phyloP scores from a whole-genome alignment of 2,329 filamentous ascomycete species.

The Diaporthe velutina region DNA sequence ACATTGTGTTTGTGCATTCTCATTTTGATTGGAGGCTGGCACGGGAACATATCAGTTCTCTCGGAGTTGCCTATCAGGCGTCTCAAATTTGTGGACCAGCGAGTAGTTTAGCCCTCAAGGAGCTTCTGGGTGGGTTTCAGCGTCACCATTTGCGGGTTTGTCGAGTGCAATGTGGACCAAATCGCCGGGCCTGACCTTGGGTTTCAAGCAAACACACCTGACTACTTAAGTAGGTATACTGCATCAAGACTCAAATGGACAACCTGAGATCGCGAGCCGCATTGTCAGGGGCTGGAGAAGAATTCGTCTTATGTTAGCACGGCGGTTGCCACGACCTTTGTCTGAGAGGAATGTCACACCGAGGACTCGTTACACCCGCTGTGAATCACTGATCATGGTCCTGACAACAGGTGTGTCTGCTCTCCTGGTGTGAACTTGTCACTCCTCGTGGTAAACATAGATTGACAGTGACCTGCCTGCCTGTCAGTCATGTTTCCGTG shows the following conservation, averaged over 20 bases:
- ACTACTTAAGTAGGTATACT: background rate
- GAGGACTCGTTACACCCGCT: background rate
- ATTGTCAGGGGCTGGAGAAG: background rate
- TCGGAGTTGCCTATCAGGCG: background rate
- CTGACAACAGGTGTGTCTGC: background rate
- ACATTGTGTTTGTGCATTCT: too few species aligned
- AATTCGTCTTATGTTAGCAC: background rate
- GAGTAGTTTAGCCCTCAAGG: background rate
- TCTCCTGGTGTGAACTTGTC: background rate
- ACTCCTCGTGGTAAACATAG: background rate
- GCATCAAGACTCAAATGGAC: too few species aligned
- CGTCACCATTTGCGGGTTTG: background rate
- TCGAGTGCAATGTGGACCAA: background rate
- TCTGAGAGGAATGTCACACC: too few species aligned
- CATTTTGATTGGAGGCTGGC: background rate
- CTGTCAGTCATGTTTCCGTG: background rate
- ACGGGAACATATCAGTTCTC: background rate
- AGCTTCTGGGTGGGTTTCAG: background rate
- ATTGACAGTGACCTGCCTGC: background rate
- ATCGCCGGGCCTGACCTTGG: background rate
- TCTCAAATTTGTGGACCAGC: constrained; percentile 4
- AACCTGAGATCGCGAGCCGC: too few species aligned
- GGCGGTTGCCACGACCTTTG: background rate
- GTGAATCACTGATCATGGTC: background rate
- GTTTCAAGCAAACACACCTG: background rate